Evolutionary conservation across 805 yeast genomes (phyloP).

Genomic region (Maudiozyma serrabonitensis): DNA sequence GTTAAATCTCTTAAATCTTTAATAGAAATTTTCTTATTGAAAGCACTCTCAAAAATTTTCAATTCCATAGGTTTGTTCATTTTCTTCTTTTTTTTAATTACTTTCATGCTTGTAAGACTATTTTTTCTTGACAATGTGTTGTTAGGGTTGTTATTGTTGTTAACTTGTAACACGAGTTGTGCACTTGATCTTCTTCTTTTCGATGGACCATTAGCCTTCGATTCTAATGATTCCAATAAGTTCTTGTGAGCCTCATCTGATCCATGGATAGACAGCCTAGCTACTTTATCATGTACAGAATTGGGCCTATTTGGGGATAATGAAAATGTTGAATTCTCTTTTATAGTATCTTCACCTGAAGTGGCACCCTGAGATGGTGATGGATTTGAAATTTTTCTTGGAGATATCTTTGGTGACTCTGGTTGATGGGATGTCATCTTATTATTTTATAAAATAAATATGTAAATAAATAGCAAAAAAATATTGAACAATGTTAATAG

Average conservation of each 20-base stretch:
- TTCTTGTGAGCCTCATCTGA: constrained; percentile 6
- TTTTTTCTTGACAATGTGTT: constrained; percentile 4
- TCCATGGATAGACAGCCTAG: constrained; percentile 18
- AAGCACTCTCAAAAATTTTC: constrained; percentile 25
- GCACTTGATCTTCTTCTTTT: constrained; percentile 26
- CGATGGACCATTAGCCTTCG: constrained; percentile 1
- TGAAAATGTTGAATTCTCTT: not conserved
- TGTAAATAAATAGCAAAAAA: no score
- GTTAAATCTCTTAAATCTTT: constrained; percentile 40
- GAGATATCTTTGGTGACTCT: constrained; percentile 9
- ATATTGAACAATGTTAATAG: no score
- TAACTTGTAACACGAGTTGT: not conserved
- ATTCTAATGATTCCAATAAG: not conserved
- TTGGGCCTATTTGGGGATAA: not conserved
- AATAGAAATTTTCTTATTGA: constrained; percentile 24
- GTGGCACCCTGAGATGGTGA: not conserved
- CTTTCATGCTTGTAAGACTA: constrained; percentile 5
- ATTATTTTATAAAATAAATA: no score
- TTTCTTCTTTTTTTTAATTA: constrained; percentile 27
- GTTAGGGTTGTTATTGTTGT: not conserved
- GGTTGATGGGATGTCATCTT: not conserved
- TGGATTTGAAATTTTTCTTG: constrained; percentile 4
- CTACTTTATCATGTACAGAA: constrained; percentile 15
- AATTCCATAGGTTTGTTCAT: constrained; percentile 25
- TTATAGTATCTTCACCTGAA: not conserved